Evolutionary conservation across 2,329 filamentous ascomycete genomes (phyloP).

Genomic region (Penicillium occitanis): DNA sequence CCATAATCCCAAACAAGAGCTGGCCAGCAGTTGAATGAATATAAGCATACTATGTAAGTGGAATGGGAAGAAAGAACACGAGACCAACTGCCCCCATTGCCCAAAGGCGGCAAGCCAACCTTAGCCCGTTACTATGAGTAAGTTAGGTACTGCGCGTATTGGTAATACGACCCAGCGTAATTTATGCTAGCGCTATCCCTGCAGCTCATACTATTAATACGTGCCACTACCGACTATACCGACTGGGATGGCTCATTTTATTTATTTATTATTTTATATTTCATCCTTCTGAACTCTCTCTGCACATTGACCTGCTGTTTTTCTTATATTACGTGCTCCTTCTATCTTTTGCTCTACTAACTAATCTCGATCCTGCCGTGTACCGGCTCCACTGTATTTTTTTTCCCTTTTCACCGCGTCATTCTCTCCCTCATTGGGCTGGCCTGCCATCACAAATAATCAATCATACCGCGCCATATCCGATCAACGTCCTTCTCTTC

Average conservation of each 20-base stretch:
- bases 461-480: constrained; percentile 14
- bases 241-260: constrained; percentile 7
- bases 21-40: not conserved
- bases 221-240: constrained; percentile 11
- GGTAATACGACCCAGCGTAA: not conserved
- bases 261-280: constrained; percentile 6
- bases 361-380: constrained; percentile 3
- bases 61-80: constrained; percentile 1
- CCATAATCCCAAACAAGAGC: not conserved
- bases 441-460: constrained; percentile 16
- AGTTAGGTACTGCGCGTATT: not conserved
- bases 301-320: not conserved
- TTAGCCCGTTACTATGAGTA: not conserved
- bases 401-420: constrained; percentile 13
- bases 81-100: constrained; percentile 10
- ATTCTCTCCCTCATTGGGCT: constrained; percentile 18
- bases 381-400: constrained; percentile 17
- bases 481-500: constrained; percentile 3
- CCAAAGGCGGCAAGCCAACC: constrained; percentile 8
- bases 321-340: not conserved
- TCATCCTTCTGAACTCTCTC: too few species aligned
- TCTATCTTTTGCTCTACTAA: not conserved
- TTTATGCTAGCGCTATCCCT: constrained; percentile 7
- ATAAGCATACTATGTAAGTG: not conserved
- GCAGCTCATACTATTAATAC: constrained; percentile 12